Conservation (phyloP, 192 early-diverging fungal species). For the Dissophora ornata region DNA sequence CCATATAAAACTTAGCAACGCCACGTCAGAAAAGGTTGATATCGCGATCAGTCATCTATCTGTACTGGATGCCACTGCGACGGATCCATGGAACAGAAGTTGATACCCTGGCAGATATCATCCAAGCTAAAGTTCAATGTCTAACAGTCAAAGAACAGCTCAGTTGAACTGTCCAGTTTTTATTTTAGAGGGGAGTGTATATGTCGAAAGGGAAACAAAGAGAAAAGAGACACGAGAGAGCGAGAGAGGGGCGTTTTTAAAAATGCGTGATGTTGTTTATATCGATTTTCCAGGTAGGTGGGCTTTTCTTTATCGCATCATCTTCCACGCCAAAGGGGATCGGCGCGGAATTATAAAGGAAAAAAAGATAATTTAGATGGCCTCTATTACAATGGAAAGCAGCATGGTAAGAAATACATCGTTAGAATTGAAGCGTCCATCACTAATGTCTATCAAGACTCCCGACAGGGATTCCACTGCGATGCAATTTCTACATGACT, state of each 20-base stretch:
- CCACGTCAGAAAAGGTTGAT: too few relatives aligned
- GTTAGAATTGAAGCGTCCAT: not conserved
- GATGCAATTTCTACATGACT: slow-evolving; percentile 8
- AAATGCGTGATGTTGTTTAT: slow-evolving; percentile 10
- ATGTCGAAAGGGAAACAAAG: not conserved
- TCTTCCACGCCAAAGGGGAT: not conserved
- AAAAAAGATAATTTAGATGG: slow-evolving; percentile 25
- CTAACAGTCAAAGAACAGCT: too few relatives aligned
- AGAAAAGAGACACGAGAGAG: not conserved
- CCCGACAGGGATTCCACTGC: too few relatives aligned
- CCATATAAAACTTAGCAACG: too few relatives aligned
- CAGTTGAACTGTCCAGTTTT: slow-evolving; percentile 11
- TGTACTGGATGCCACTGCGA: too few relatives aligned
- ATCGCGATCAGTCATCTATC: too few relatives aligned
- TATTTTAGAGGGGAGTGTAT: slow-evolving; percentile 42
- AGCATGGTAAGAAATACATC: not conserved
- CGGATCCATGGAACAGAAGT: too few relatives aligned
- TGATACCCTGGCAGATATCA: too few relatives aligned
- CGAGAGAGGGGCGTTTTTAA: slow-evolving; percentile 3
- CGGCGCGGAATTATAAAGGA: too few relatives aligned
- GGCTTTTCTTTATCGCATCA: slow-evolving; percentile 1
- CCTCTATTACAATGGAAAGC: slow-evolving; percentile 18
- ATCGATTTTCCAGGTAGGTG: slow-evolving; percentile 13
- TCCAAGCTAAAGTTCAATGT: too few relatives aligned
- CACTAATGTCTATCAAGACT: too few relatives aligned